phyloP scores from a whole-genome alignment of 2,329 filamentous ascomycete species.

The Herpotrichia juniperi region DNA sequence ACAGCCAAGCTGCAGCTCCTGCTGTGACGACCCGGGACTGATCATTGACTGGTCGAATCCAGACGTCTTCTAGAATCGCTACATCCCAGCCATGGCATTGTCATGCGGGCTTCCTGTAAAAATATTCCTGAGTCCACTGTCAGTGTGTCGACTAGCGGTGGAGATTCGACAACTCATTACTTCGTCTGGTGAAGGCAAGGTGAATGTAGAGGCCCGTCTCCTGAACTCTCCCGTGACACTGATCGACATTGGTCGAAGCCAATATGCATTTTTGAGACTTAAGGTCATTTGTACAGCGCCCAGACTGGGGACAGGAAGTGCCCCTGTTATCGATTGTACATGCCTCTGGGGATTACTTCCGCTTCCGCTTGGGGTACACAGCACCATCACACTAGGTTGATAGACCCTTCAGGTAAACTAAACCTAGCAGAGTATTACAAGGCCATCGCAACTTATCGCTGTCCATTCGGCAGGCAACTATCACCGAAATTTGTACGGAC shows the following conservation, averaged over 20 bases:
- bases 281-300: conserved; percentile 20
- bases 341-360: conserved; percentile 15
- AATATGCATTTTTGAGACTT: conserved; percentile 12
- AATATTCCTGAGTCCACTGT: conserved; percentile 18
- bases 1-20: conserved; percentile 25
- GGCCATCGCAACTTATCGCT: conserved; percentile 6
- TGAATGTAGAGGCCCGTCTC: conserved; percentile 12
- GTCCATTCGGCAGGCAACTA: conserved; percentile 4
- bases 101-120: conserved; percentile 17
- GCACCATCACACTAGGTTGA: conserved; percentile 21
- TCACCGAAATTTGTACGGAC: conserved; percentile 1
- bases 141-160: conserved; percentile 35
- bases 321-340: conserved; percentile 5
- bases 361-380: conserved; percentile 31
- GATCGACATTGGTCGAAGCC: conserved; percentile 11
- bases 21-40: conserved; percentile 23
- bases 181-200: conserved; percentile 21
- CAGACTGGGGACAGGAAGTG: conserved; percentile 7
- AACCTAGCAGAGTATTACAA: conserved; percentile 10
- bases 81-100: conserved; percentile 12
- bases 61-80: conserved; percentile 21
- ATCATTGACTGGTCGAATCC: conserved; percentile 9
- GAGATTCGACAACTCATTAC: conserved; percentile 34
- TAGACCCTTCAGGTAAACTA: conserved; percentile 16
- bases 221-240: neutral